Conservation (phyloP, 169 alveolate genomes). For the Plasmodium cynomolgi region DNA sequence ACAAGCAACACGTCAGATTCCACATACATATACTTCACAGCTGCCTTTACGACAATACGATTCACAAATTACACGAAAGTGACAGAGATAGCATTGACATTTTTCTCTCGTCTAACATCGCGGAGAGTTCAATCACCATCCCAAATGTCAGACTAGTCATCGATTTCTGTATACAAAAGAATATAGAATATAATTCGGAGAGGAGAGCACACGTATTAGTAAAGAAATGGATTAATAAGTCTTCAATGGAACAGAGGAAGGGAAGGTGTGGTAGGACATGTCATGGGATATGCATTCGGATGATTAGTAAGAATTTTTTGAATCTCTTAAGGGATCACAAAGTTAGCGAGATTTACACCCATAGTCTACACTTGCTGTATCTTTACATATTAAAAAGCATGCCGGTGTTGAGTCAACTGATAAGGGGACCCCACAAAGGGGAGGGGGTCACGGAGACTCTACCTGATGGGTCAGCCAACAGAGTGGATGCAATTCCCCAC, state of each 20-base stretch:
- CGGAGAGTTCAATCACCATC: conserved; percentile 51
- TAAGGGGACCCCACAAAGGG: background rate
- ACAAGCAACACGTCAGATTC: background rate
- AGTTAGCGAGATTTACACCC: conserved; percentile 34
- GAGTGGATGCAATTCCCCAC: background rate
- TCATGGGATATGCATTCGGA: conserved; percentile 56
- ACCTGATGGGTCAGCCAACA: background rate
- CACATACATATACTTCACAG: conserved; percentile 46
- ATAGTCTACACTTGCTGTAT: conserved; percentile 30
- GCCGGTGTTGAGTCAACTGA: conserved; percentile 10
- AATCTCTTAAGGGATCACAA: conserved; percentile 28
- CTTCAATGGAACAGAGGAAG: conserved; percentile 61
- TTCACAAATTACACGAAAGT: conserved; percentile 9
- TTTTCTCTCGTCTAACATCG: conserved; percentile 27
- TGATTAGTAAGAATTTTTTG: conserved; percentile 50
- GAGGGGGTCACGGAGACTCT: background rate
- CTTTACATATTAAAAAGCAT: conserved; percentile 39
- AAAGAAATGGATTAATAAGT: conserved; percentile 42
- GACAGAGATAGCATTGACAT: conserved; percentile 7
- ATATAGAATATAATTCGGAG: conserved; percentile 23
- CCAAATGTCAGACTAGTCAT: conserved; percentile 53
- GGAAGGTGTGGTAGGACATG: conserved; percentile 59
- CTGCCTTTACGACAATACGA: conserved; percentile 34
- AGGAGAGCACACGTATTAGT: conserved; percentile 31
- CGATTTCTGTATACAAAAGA: conserved; percentile 46